Base-by-base conservation (phyloP, 2,329 filamentous ascomycete genomes). In the Orbilia oligospora region DNA sequence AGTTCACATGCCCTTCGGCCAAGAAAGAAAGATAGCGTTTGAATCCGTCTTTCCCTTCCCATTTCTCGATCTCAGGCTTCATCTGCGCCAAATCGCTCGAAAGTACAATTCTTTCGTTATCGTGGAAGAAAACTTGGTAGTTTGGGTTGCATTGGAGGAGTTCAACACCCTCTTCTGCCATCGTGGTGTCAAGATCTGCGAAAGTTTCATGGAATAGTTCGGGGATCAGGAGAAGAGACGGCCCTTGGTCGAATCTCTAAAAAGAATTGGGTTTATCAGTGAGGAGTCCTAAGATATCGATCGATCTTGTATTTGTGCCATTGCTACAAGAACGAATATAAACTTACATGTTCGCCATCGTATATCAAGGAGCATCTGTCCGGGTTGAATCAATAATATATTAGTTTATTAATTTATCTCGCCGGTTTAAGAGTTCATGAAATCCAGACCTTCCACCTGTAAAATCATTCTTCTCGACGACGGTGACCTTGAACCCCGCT, bases 381-480 rank as follows among this genome's bases (percentile, higher is more conserved):
- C 36, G n/a, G n/a, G n/a, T n/a, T n/a, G 30, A 48, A 33, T 22
- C 1, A n/a, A 30, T 48, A 9, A n/a, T n/a, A n/a, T n/a, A n/a
- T n/a, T n/a, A n/a, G n/a, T n/a, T n/a, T n/a, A 38, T 58, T 41
- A 58, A 44, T 44, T n/a, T n/a, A 61, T 61, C 5, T 27, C 16
- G 22, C 10, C 14, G 27, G 16, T 12, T 18, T 22, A 44, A 27
- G 1, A 8, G 27, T 12, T 22, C 4, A 38, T 24, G 48, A 12
- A 9, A 53, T 68, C 3, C 38, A 84, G 91, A 93, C 69, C 92
- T 87, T 3, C 92, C 92, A 55, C 92, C 92, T 0, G 89, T 90
- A 83, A 92, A 92, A 71, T 85, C 85, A 82, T 93, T 93, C 86
- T 93, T 93, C 84, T 94, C 92, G n/a, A 93, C 85, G 0, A 93